Evolutionary conservation across 2,329 filamentous ascomycete genomes (phyloP).

Genomic region (Aspergillus fijiensis): DNA sequence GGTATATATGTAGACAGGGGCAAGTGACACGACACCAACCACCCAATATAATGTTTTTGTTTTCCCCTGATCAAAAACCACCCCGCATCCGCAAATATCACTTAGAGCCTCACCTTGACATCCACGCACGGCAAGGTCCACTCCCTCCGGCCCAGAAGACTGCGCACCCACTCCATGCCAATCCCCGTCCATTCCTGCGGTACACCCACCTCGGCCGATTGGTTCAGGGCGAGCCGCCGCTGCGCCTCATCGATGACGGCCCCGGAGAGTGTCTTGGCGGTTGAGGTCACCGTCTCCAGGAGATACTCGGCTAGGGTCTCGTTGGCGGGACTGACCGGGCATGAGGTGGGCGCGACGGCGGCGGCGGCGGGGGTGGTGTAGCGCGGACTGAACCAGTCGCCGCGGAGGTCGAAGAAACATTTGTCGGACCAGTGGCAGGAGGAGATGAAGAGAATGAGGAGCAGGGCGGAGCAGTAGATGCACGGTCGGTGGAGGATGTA

Average conservation of each 20-base stretch:
- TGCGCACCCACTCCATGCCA: slow-evolving; percentile 82
- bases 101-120: slow-evolving; percentile 73
- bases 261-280: slow-evolving; percentile 65
- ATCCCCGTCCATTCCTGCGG: slow-evolving; percentile 68
- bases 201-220: slow-evolving; percentile 3
- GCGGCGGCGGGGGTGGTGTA: slow-evolving; percentile 40
- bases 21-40: neutral
- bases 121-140: slow-evolving; percentile 92
- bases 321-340: slow-evolving; percentile 25
- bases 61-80: neutral
- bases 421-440: slow-evolving; percentile 86
- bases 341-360: slow-evolving; percentile 4
- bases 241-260: slow-evolving; percentile 64
- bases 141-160: slow-evolving; percentile 75
- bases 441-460: slow-evolving; percentile 90
- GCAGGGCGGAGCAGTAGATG: slow-evolving; percentile 94
- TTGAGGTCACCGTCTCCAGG: slow-evolving; percentile 62
- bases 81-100: neutral
- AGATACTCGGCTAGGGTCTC: slow-evolving; percentile 40
- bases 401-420: slow-evolving; percentile 88
- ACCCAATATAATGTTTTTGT: neutral
- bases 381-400: slow-evolving; percentile 91
- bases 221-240: slow-evolving; percentile 33
- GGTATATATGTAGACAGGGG: neutral
- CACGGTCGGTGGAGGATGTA: slow-evolving; percentile 96